Base-by-base conservation (phyloP, 495 filamentous ascomycete species). In the Trichoderma parareesei region DNA sequence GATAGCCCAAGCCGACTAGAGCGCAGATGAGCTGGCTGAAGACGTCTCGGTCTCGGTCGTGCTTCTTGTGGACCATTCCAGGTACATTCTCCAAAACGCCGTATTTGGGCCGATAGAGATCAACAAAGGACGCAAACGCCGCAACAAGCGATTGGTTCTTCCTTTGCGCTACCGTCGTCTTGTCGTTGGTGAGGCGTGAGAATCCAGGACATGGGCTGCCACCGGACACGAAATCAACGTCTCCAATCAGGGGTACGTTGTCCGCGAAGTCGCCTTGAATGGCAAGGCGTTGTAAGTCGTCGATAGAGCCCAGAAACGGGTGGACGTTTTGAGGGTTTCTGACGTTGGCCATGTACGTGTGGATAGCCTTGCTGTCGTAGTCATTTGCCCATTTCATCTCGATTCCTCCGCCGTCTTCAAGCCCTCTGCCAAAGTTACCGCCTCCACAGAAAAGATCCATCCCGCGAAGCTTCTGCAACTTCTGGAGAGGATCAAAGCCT, bases 131-230 rank as follows among this genome's bases (percentile, higher is more conserved):
- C 4, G 85, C 83, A n/a, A 91, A 88, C 0, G 88, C 88, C 0
- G 89, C 87, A 3, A 92, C 80, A 49, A 91, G 77, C 0, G 88
- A 90, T 33, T 84, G 85, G 71, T 93, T 90, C 60, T 81, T 79
- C 33, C 86, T 68, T 73, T 74, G 80, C 59, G 37, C 71, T 65
- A 68, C 70, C 5, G 74, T 78, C 68, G 65, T 77, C 66, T 77
- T 84, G 64, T 82, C 71, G 0, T 46, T 38, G n/a, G 91, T 90
- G 0, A 87, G 70, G 0, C 67, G 61, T 2, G 88, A 89, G 71
- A 89, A 92, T 0, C 87, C 90, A 44, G 85, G 88, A 67, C 90
- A 93, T 0, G 90, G 90, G 65, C 81, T 87, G 1, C 90, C 90
- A 13, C 85, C 90, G 44, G 82, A 78, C n/a, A 91, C 84, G 46